Evolutionary conservation across 108 stramenopile genomes (phyloP), one percentile per base, ranked within the genome.

Genomic region (Mayamaea pseudoterrestris): DNA sequence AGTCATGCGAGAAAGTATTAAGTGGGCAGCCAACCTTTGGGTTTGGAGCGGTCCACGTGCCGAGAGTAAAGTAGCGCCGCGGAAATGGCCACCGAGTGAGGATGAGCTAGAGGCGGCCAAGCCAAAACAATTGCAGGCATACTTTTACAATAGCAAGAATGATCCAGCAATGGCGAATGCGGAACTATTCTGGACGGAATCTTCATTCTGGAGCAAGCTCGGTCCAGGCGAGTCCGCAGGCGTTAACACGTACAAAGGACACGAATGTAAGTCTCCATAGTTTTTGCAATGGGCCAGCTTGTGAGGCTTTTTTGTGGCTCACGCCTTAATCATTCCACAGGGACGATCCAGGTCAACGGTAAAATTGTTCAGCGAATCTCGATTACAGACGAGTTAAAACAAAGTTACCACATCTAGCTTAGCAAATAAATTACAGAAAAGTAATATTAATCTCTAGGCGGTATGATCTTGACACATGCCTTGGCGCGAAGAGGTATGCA

Each of bases 21-120:
- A 91, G 48, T 84, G 74, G 60, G 84, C 90, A 22, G 78, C 77
- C 13, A 83, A 83, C 60, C 61, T 83, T 12, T 83, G 71, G 72
- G 80, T 82, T 11, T 71, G 70, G 70, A 66, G 61, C 50, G 56
- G 53, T 20, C 50, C 58, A 13, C 23, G 68, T 34, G 27, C 32
- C 21, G 68, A 61, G 29, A 64, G 55, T 58, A 35, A 31, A 23
- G 54, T 35, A 9, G 61, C 63, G 20, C 63, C 63, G 9, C 14
- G 37, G 2, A 65, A 65, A 8, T 18, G 37, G 5, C 21, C 35
- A 5, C 44, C 9, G n/a, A 31, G 23, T 35, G 26, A 27, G 1
- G 20, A 32, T 2, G 5, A 55, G 25, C 14, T 22, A 18, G 42
- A 39, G n/a, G 22, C 42, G 37, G 18, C 44, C 4, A 42, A 12